Evolutionary conservation across 306 rosid species (phyloP), one percentile per base, ranked within the genome.

Genomic region (Cucurbita pepo): DNA sequence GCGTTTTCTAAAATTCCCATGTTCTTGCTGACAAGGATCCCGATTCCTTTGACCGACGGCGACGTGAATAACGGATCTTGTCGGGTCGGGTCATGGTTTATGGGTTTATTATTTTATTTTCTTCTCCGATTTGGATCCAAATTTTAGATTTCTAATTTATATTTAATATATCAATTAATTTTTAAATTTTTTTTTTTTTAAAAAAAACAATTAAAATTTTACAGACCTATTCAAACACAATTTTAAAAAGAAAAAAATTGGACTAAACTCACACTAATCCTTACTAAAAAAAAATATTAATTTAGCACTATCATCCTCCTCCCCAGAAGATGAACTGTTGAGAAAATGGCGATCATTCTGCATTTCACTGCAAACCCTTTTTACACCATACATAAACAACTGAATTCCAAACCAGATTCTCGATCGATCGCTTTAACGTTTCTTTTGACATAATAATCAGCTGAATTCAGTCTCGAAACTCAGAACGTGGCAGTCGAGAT

Each of bases 401-500:
- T 2, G 52, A 67, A 21, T 15, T 12, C 19, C 9, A 67, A 34
- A 15, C 16, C 16, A 1, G 74, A 25, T 48, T 25, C 22, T 25
- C 4, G 19, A 50, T 25, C 4, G 19, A 50, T 37, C 22, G 15
- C 73, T 36, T 34, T 22, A 3, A 14, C 8, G 58, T 4, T 48
- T 30, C 22, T 3, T 30, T 14, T 10, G 5, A 25, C 58, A 7
- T n/a, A 61, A 45, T 69, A 82, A 83, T 62, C 79, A 77, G 79
- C 81, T 79, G 69, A 87, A 79, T 60, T 81, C 90, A 65, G 88
- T 88, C 78, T 90, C 95, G 78, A 95, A 85, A 83, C 87, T 86
- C 76, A 95, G 91, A 45, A 91, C 63, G 34, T 91, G 91, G 66
- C 92, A 95, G 78, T 91, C 97, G 45, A 91, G 95, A 75, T 85